Percentiles rank a stretch among this genome's conserved stretches.
phyloP scores from a whole-genome alignment of 257 asterid species.

The Nicotiana tomentosiformis region DNA sequence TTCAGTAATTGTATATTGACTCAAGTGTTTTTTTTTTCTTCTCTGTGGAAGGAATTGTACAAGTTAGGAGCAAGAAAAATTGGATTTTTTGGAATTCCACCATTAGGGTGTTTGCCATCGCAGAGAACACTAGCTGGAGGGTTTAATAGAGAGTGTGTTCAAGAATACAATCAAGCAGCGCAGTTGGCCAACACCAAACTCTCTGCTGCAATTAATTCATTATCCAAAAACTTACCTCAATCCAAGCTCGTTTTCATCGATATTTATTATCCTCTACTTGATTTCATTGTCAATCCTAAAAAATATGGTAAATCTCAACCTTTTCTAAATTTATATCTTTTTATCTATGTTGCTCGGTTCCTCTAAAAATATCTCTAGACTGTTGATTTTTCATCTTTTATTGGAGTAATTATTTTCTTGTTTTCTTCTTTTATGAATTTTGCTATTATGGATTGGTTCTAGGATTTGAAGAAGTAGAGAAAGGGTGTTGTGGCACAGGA shows the following conservation, averaged over 20 bases:
- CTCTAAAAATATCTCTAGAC: too few relatives aligned
- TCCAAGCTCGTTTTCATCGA: conserved; percentile 21
- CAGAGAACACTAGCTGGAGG: conserved; percentile 48
- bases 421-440: background rate
- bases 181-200: conserved; percentile 31
- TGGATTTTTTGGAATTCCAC: conserved; percentile 33
- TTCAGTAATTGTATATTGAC: background rate
- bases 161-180: conserved; percentile 33
- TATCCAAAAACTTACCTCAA: conserved; percentile 15
- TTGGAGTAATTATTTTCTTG: background rate
- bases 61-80: conserved; percentile 36
- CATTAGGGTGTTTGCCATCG: conserved; percentile 43
- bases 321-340: too few relatives aligned
- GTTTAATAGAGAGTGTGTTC: conserved; percentile 12
- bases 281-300: conserved; percentile 28
- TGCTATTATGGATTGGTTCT: background rate
- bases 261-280: conserved; percentile 21
- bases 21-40: background rate
- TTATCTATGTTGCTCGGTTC: too few relatives aligned
- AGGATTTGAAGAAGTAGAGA: conserved; percentile 33
- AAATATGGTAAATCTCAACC: conserved; percentile 19
- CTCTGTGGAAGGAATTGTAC: conserved; percentile 18
- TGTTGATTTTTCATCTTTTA: too few relatives aligned
- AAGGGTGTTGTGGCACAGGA: conserved; percentile 38
- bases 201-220: conserved; percentile 8